A percentile compares a stretch with the other conserved stretches of the same genome.
phyloP scores from a whole-genome alignment of 176 grass and related monocot species.

The Aegilops sharonensis region DNA sequence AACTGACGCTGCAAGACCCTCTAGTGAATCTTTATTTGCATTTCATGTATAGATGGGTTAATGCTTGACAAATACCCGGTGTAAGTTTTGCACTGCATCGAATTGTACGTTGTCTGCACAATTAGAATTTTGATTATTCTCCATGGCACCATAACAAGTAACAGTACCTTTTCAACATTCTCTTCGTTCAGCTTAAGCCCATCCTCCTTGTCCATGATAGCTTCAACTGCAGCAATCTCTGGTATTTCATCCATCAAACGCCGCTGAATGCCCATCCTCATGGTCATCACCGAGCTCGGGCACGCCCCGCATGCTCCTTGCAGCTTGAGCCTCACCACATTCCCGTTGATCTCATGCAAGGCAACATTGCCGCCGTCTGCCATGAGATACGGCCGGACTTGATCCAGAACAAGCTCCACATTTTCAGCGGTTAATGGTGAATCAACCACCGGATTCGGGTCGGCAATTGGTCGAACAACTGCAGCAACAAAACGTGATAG shows the following conservation, averaged over 20 bases:
- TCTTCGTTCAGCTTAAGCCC: slow-evolving; percentile 65
- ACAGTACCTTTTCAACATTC: slow-evolving; percentile 66
- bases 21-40: neutral
- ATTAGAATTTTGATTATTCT: neutral
- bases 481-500: slow-evolving; percentile 6
- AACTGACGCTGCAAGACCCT: neutral
- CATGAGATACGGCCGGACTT: slow-evolving; percentile 73
- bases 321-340: slow-evolving; percentile 66
- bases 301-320: slow-evolving; percentile 81
- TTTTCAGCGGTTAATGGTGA: slow-evolving; percentile 70
- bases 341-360: slow-evolving; percentile 74
- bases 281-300: slow-evolving; percentile 55
- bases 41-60: neutral
- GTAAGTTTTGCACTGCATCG: neutral
- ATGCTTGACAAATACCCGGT: neutral
- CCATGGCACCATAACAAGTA: neutral
- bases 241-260: slow-evolving; percentile 79
- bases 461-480: slow-evolving; percentile 50
- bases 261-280: slow-evolving; percentile 71
- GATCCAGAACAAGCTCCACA: slow-evolving; percentile 57
- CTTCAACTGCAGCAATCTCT: slow-evolving; percentile 69
- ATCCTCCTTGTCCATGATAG: slow-evolving; percentile 47
- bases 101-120: neutral
- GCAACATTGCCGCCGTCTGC: slow-evolving; percentile 73
- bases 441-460: slow-evolving; percentile 34